phyloP scores from a whole-genome alignment of 495 filamentous ascomycete species.

The Amorphotheca resinae region DNA sequence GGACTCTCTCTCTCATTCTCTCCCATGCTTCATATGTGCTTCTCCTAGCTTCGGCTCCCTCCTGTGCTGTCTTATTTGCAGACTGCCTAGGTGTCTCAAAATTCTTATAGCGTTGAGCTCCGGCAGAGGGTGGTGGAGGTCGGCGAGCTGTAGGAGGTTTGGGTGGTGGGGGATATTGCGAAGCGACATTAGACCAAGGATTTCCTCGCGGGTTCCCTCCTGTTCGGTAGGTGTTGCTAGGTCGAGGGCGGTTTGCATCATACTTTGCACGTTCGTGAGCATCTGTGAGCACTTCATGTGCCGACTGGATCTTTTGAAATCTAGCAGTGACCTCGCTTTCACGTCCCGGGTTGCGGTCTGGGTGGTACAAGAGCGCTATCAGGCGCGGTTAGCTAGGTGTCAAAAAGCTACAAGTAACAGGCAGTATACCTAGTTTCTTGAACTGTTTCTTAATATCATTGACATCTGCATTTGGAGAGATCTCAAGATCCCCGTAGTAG shows the following conservation, averaged over 20 bases:
- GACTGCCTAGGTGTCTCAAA: conserved; percentile 27
- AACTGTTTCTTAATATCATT: conserved; percentile 79
- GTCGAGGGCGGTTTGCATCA: conserved; percentile 48
- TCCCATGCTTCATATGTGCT: conserved; percentile 57
- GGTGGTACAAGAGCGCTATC: conserved; percentile 72
- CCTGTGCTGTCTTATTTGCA: conserved; percentile 29
- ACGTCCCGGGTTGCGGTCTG: conserved; percentile 76
- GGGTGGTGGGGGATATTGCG: conserved; percentile 36
- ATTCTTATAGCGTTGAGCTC: conserved; percentile 42
- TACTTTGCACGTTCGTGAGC: conserved; percentile 55
- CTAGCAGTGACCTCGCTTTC: conserved; percentile 66
- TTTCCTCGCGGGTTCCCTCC: conserved; percentile 31
- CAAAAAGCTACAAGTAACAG: not conserved
- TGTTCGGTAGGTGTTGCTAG: conserved; percentile 24
- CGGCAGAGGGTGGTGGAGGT: conserved; percentile 33
- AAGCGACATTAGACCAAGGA: conserved; percentile 34
- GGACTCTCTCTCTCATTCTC: conserved; percentile 39
- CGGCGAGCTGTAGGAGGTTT: conserved; percentile 24
- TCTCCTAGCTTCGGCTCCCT: conserved; percentile 40
- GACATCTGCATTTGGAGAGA: conserved; percentile 46
- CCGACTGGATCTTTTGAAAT: conserved; percentile 76
- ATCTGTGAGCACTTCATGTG: conserved; percentile 73
- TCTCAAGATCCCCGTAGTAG: conserved; percentile 78
- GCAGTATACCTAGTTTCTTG: conserved; percentile 57
- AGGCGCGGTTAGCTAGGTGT: not conserved